Evolutionary conservation across 257 asterid species (phyloP).

Genomic region (Forsythia suspensa): DNA sequence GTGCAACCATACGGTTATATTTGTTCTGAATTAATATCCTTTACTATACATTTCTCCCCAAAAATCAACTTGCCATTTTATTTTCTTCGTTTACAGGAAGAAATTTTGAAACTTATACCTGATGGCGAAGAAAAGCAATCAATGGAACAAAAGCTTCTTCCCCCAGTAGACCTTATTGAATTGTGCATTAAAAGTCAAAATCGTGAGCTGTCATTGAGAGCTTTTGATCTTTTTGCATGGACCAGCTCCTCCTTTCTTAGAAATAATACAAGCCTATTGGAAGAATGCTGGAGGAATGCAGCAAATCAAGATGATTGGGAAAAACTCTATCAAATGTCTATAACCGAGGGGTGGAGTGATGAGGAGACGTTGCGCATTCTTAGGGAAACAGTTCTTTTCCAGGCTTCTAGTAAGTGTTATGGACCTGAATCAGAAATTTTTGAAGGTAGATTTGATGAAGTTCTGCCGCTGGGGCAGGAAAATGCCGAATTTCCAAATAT

Average conservation of each 20-base stretch:
- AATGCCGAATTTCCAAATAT: conserved; percentile 30
- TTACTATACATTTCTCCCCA: neutral
- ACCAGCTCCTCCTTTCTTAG: conserved; percentile 76
- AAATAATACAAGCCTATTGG: conserved; percentile 67
- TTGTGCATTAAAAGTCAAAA: conserved; percentile 63
- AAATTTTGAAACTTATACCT: conserved; percentile 48
- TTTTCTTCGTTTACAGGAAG: conserved; percentile 59
- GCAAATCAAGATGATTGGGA: conserved; percentile 90
- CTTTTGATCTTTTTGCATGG: conserved; percentile 84
- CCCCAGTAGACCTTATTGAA: conserved; percentile 79
- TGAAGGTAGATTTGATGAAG: conserved; percentile 69
- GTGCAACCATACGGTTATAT: neutral
- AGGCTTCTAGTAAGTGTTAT: conserved; percentile 76
- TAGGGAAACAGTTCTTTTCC: conserved; percentile 62
- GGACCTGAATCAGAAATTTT: conserved; percentile 64
- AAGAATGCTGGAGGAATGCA: conserved; percentile 96
- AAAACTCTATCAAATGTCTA: conserved; percentile 52
- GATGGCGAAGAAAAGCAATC: conserved; percentile 58
- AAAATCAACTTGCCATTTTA: neutral
- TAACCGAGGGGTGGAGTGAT: conserved; percentile 78
- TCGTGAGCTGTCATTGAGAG: conserved; percentile 61
- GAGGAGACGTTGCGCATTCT: conserved; percentile 62
- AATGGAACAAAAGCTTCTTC: conserved; percentile 53
- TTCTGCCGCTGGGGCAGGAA: conserved; percentile 63
- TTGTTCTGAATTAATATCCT: neutral